These are phyloP conservation scores for Russula abietina DNA, from an alignment of 768 basidiomycete genomes.

Conservation along the genomic window DNA sequence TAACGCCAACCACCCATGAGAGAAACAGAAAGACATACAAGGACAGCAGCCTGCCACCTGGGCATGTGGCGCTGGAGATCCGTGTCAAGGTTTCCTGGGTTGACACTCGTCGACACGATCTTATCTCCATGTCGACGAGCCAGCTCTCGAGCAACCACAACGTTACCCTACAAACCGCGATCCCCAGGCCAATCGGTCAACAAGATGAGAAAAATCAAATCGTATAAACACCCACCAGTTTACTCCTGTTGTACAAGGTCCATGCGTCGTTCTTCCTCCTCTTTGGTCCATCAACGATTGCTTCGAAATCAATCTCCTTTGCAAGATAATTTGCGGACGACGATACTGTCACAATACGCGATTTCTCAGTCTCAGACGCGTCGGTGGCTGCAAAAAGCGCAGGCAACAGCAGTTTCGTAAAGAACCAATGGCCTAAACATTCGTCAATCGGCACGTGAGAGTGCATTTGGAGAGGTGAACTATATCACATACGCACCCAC, in stretches of 20 bases:
- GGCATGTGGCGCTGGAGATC: conserved; percentile 14
- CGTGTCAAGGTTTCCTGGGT: conserved; percentile 32
- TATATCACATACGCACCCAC: conserved; percentile 34
- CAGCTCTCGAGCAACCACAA: conserved; percentile 42
- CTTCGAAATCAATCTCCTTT: conserved; percentile 35
- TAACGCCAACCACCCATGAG: not conserved
- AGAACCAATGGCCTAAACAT: conserved; percentile 49
- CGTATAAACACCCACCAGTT: conserved; percentile 38
- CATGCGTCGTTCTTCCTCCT: conserved; percentile 22
- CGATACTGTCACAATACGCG: conserved; percentile 45
- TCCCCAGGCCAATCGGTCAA: not conserved
- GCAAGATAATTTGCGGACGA: conserved; percentile 37
- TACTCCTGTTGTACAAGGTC: conserved; percentile 34
- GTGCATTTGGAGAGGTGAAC: not conserved
- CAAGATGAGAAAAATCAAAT: not conserved
- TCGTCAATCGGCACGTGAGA: not conserved
- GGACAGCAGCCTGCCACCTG: not conserved
- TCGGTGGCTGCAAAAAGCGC: conserved; percentile 38
- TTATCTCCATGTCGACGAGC: conserved; percentile 42
- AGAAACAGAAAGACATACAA: not conserved
- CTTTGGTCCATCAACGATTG: conserved; percentile 30
- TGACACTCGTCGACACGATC: conserved; percentile 41
- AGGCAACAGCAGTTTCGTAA: conserved; percentile 51
- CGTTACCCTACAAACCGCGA: conserved; percentile 31
- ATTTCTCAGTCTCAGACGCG: conserved; percentile 36